A percentile compares a stretch with the other conserved stretches of the same genome.
Evolutionary conservation across 176 grass and related monocot genomes (phyloP).

Genomic region (Carex scoparia): DNA sequence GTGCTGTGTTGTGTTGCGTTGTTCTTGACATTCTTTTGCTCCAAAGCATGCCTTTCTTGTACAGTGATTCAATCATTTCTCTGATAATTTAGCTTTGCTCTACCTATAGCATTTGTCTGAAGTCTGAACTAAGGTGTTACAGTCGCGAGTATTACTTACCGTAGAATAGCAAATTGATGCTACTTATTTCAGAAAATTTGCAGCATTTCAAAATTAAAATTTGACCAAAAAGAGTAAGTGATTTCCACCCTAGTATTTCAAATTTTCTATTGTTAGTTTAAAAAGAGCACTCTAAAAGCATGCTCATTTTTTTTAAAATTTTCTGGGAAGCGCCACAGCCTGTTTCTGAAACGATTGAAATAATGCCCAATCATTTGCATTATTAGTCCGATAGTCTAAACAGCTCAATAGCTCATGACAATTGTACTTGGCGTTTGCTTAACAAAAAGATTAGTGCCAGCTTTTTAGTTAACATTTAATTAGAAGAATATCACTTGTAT

Average conservation of each 20-base stretch:
- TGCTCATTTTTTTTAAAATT: background rate
- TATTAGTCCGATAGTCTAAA: conserved; percentile 1
- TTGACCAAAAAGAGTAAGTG: background rate
- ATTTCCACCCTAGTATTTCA: background rate
- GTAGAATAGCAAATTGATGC: background rate
- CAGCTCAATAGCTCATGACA: conserved; percentile 17
- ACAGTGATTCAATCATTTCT: conserved; percentile 12
- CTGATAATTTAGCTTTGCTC: background rate
- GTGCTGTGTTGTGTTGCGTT: conserved; percentile 20
- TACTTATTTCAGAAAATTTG: background rate
- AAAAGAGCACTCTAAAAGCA: background rate
- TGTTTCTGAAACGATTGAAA: background rate
- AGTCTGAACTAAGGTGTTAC: background rate
- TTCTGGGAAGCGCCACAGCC: background rate
- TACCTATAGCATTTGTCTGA: background rate
- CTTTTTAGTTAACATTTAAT: background rate
- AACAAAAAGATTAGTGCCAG: background rate
- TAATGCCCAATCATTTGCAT: conserved; percentile 3
- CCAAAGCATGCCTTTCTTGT: conserved; percentile 14
- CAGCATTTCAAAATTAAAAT: background rate
- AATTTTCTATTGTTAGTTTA: conserved; percentile 3
- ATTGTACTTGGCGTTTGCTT: background rate
- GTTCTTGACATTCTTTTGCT: conserved; percentile 24
- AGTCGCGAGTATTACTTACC: background rate
- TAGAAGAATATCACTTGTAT: background rate